Conservation (phyloP, 2,329 filamentous ascomycete species). For the Fusarium pseudograminearum region DNA sequence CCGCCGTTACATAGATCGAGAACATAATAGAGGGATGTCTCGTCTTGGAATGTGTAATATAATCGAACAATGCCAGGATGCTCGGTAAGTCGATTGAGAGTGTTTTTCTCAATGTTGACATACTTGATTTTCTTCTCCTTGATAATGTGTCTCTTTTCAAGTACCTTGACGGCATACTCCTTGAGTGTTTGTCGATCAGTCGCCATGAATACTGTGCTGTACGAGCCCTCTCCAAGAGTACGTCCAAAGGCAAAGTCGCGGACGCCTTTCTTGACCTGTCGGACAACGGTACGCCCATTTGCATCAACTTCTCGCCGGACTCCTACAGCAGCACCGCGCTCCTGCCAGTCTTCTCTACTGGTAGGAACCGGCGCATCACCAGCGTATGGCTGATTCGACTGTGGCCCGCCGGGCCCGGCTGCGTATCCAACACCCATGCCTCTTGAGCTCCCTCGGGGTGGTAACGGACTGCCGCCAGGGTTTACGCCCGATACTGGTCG, state of each 20-base stretch:
- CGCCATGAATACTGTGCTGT: slow-evolving; percentile 93
- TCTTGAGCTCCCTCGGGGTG: slow-evolving; percentile 81
- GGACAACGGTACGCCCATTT: slow-evolving; percentile 82
- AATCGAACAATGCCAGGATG: slow-evolving; percentile 96
- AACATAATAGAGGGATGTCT: slow-evolving; percentile 95
- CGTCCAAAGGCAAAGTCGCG: slow-evolving; percentile 95
- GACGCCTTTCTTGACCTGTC: slow-evolving; percentile 94
- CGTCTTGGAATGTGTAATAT: slow-evolving; percentile 99
- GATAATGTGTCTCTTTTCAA: slow-evolving; percentile 99
- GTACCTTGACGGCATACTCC: slow-evolving; percentile 97
- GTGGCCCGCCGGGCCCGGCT: slow-evolving; percentile 46
- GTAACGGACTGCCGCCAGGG: slow-evolving; percentile 70
- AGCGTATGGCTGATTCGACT: slow-evolving; percentile 46
- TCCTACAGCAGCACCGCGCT: slow-evolving; percentile 88
- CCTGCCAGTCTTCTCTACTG: slow-evolving; percentile 94
- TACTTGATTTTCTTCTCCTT: slow-evolving; percentile 99
- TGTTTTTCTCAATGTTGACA: slow-evolving; percentile 99
- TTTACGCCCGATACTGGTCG: slow-evolving; percentile 61
- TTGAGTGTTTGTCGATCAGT: slow-evolving; percentile 94
- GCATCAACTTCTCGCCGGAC: slow-evolving; percentile 86
- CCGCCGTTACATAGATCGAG: slow-evolving; percentile 92
- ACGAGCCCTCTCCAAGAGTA: slow-evolving; percentile 93
- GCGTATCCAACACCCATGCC: slow-evolving; percentile 71
- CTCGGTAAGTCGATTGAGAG: slow-evolving; percentile 92
- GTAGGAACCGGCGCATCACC: slow-evolving; percentile 59